Evolutionary conservation across 805 yeast genomes (phyloP).

Genomic region (Yarrowia yakushimensis): DNA sequence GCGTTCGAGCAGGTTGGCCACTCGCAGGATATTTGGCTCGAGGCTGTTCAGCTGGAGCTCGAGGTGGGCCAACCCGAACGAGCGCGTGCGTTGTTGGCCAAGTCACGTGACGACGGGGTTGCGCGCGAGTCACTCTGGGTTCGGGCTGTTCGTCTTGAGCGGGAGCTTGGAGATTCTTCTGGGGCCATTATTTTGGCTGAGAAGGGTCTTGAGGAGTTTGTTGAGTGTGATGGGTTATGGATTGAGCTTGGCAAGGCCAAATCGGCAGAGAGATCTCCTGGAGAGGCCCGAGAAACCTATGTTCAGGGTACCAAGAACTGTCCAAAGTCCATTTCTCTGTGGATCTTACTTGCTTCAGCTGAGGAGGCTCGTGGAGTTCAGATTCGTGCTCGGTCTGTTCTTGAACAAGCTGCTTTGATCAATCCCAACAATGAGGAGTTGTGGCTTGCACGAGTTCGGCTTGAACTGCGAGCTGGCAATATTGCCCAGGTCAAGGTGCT

Average conservation of each 20-base stretch:
- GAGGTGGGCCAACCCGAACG: constrained; percentile 40
- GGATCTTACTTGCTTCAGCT: constrained; percentile 51
- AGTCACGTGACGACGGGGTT: constrained; percentile 41
- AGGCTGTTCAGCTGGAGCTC: constrained; percentile 63
- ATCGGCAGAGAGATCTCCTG: background rate
- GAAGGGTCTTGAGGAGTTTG: constrained; percentile 49
- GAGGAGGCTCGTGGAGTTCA: constrained; percentile 47
- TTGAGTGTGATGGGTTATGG: constrained; percentile 41
- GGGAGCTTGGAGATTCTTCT: constrained; percentile 41
- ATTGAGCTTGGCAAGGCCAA: background rate
- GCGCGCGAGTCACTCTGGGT: constrained; percentile 55
- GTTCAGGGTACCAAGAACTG: constrained; percentile 49
- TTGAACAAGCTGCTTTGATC: constrained; percentile 62
- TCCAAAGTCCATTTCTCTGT: constrained; percentile 46
- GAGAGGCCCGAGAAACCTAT: constrained; percentile 48
- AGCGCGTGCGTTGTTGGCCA: constrained; percentile 41
- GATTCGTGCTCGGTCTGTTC: constrained; percentile 63
- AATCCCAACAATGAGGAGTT: constrained; percentile 51
- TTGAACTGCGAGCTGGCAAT: constrained; percentile 56
- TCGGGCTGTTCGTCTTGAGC: constrained; percentile 52
- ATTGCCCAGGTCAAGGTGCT: constrained; percentile 51
- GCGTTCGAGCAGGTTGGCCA: constrained; percentile 47
- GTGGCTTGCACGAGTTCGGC: constrained; percentile 54
- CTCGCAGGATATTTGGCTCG: constrained; percentile 62
- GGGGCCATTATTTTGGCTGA: constrained; percentile 45